A percentile compares a stretch with the other conserved stretches of the same genome.
Evolutionary conservation across 257 asterid genomes (phyloP).

Genomic region (Apocynum venetum): DNA sequence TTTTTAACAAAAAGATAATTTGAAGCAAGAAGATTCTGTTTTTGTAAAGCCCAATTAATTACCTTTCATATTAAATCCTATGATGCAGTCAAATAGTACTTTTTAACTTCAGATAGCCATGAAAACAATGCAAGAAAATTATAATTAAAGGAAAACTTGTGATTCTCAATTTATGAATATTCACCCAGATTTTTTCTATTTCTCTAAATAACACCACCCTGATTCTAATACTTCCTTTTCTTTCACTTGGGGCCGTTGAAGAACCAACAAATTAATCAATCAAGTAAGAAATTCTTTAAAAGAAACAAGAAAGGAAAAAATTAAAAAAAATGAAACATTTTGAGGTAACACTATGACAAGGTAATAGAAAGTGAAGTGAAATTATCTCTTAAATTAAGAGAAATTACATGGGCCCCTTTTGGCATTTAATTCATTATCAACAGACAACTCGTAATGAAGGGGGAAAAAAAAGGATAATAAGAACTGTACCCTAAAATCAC

Average conservation of each 20-base stretch:
- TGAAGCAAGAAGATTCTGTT: not conserved
- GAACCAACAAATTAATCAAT: no score
- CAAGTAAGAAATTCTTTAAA: not conserved
- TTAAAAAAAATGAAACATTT: no score
- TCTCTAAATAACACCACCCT: no score
- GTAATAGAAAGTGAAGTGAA: no score
- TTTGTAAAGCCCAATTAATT: no score
- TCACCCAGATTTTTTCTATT: no score
- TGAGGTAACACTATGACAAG: not conserved
- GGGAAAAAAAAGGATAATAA: not conserved
- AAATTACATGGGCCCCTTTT: not conserved
- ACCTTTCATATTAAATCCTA: not conserved
- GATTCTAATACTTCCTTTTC: not conserved
- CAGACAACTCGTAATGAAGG: not conserved
- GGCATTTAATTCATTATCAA: not conserved
- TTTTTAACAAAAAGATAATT: not conserved
- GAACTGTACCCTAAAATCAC: conserved; percentile 62
- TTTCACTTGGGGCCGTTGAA: not conserved
- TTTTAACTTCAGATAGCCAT: no score
- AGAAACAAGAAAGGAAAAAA: not conserved
- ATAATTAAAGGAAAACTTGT: no score
- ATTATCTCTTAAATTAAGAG: no score
- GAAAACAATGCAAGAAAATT: no score
- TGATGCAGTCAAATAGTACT: no score
- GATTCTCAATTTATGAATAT: no score